Conservation (phyloP, 371 early-diverging fungal species). For the Zopfochytrium polystomum region DNA sequence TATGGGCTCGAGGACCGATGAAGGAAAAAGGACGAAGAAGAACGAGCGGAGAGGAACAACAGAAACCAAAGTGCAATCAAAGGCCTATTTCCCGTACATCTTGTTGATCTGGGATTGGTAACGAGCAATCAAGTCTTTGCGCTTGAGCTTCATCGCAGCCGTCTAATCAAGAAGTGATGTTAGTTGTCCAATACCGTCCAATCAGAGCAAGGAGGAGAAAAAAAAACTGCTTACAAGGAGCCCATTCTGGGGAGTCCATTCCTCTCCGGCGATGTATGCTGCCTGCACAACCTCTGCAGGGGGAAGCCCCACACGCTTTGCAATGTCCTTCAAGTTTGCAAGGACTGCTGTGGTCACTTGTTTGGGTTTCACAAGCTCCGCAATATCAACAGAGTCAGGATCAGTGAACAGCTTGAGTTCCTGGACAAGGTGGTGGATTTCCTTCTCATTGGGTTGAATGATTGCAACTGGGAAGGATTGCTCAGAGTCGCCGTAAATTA, state of each 20-base stretch:
- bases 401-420: slow-evolving; percentile 5
- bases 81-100: too few relatives aligned
- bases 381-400: slow-evolving; percentile 8
- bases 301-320: slow-evolving; percentile 55
- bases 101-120: slow-evolving; percentile 61
- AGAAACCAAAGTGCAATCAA: too few relatives aligned
- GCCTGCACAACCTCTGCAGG: slow-evolving; percentile 70
- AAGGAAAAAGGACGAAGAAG: too few relatives aligned
- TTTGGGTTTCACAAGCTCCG: slow-evolving; percentile 19
- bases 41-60: too few relatives aligned
- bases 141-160: slow-evolving; percentile 90
- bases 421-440: slow-evolving; percentile 19
- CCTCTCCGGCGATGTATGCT: slow-evolving; percentile 66
- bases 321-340: slow-evolving; percentile 39
- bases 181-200: too few relatives aligned
- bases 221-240: slow-evolving; percentile 26
- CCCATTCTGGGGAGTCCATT: slow-evolving; percentile 86
- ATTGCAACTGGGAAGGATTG: slow-evolving; percentile 67
- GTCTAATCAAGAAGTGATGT: too few relatives aligned
- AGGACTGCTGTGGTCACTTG: slow-evolving; percentile 27
- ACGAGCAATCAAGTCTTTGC: slow-evolving; percentile 65
- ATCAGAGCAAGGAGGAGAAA: too few relatives aligned
- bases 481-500: slow-evolving; percentile 79
- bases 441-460: slow-evolving; percentile 62
- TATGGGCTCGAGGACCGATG: too few relatives aligned